Evolutionary conservation across 2,329 filamentous ascomycete genomes (phyloP), one percentile per base, ranked within the genome.

Genomic region (Ascochyta koolunga): DNA sequence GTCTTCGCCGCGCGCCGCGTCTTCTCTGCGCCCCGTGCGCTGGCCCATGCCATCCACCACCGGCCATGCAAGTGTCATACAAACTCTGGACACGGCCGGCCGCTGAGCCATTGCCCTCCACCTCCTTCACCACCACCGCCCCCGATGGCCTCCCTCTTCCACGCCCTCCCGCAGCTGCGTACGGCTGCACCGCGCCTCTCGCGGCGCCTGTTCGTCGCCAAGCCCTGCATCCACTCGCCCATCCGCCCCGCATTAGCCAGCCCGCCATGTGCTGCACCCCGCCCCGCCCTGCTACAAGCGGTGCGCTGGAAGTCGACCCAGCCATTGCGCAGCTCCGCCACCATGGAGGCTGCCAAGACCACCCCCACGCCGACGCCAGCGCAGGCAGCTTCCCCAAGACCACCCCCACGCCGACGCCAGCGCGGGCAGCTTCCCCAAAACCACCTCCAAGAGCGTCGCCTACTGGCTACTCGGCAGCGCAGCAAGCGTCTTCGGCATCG

Each of bases 391-490:
- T 83, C 65, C 83, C 84, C 16, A 75, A 89, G 66, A 84, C 19
- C 43, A 54, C 29, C 37, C 38, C 22, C 54, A 44, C 16, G 43
- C 44, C 35, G 54, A 42, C 18, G 43, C 44, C 35, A 56, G 54
- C 11, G 59, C 61, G 11, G 68, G 71, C 59, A 72, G 69, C 64
- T 85, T 83, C 65, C 83, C 84, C 16, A 75, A 89, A 65, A 84
- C 84, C 9, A 91, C 84, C 61, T 85, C 87, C 54, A 95, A 90
- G 76, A 79, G 80, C 9, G 93, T 96, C 38, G 95, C 88, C 55
- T 93, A 93, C 79, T 99, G 93, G 93, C 84, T 99, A 39, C 79
- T 99, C 50, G 93, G 87, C 40, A 97, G 93, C 65, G 93, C 95
- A 1, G 89, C 86, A 37, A 96, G 91, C 73, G 95, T 98, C 46